Evolutionary conservation across 2,329 filamentous ascomycete genomes (phyloP).

Genomic region (Hypomyces perniciosus): DNA sequence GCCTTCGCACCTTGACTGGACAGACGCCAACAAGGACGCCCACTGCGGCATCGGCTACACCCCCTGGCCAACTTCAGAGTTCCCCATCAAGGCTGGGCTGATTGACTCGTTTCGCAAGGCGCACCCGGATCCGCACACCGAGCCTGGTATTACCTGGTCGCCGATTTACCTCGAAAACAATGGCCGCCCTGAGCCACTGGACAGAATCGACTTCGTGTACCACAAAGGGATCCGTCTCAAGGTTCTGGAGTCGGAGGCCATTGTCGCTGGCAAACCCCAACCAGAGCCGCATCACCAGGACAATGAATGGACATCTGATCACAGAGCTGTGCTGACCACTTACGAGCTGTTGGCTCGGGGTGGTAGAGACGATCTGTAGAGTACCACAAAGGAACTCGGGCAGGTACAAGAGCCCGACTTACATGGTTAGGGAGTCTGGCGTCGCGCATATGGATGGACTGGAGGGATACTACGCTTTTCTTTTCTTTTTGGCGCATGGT

Average conservation of each 20-base stretch:
- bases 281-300: constrained; percentile 28
- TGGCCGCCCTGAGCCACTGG: constrained; percentile 30
- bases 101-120: constrained; percentile 35
- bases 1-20: constrained; percentile 39
- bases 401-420: constrained; percentile 1
- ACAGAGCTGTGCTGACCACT: constrained; percentile 28
- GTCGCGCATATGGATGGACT: background rate
- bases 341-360: constrained; percentile 15
- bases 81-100: constrained; percentile 29
- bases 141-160: constrained; percentile 35
- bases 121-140: constrained; percentile 28
- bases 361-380: background rate
- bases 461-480: too few relatives aligned
- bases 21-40: constrained; percentile 24
- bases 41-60: constrained; percentile 32
- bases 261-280: constrained; percentile 30
- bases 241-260: constrained; percentile 24
- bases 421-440: background rate
- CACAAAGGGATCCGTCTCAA: constrained; percentile 28
- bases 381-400: background rate
- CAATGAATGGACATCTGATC: constrained; percentile 39
- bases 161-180: constrained; percentile 31
- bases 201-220: constrained; percentile 39
- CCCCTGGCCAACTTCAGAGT: constrained; percentile 34
- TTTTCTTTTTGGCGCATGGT: too few relatives aligned